A percentile compares a stretch with the other conserved stretches of the same genome.
These are phyloP conservation scores for Persicaria tinctoria DNA, from an alignment of 148 eudicot species.

Conservation along the genomic window DNA sequence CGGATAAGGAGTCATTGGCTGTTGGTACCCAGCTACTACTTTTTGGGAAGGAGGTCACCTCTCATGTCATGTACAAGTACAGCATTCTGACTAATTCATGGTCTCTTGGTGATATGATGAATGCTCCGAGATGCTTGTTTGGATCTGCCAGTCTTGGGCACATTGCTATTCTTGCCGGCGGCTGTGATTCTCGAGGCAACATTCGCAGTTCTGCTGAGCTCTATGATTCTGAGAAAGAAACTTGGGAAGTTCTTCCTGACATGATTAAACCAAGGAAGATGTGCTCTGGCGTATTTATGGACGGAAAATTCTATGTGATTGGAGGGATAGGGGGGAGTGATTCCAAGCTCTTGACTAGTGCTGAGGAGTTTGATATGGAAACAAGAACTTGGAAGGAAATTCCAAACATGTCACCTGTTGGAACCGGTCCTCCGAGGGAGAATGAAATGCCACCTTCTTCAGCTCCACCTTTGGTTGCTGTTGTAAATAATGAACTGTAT, in stretches of 20 bases:
- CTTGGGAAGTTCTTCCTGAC: slow-evolving; percentile 27
- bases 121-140: slow-evolving; percentile 62
- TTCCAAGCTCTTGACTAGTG: slow-evolving; percentile 21
- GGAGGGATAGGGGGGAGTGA: slow-evolving; percentile 27
- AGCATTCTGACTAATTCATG: slow-evolving; percentile 46
- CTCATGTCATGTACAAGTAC: slow-evolving; percentile 54
- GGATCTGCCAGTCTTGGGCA: slow-evolving; percentile 61
- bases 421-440: slow-evolving; percentile 13
- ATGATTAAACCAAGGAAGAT: slow-evolving; percentile 29
- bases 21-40: slow-evolving; percentile 75
- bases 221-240: slow-evolving; percentile 25
- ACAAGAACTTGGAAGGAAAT: slow-evolving; percentile 23
- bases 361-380: slow-evolving; percentile 29
- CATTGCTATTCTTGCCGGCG: slow-evolving; percentile 65
- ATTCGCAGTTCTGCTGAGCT: slow-evolving; percentile 24
- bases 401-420: slow-evolving; percentile 29
- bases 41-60: slow-evolving; percentile 44
- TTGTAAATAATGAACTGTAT: slow-evolving; percentile 30
- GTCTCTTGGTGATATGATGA: slow-evolving; percentile 54
- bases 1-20: slow-evolving; percentile 65
- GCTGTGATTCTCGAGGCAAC: slow-evolving; percentile 30
- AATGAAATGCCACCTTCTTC: slow-evolving; percentile 18
- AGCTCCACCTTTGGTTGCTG: slow-evolving; percentile 37
- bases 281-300: slow-evolving; percentile 35
- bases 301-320: slow-evolving; percentile 29